Percentiles rank a stretch among this genome's conserved stretches.
Conservation (phyloP, 2,329 filamentous ascomycete species). For the Dothidotthia symphoricarpi region DNA sequence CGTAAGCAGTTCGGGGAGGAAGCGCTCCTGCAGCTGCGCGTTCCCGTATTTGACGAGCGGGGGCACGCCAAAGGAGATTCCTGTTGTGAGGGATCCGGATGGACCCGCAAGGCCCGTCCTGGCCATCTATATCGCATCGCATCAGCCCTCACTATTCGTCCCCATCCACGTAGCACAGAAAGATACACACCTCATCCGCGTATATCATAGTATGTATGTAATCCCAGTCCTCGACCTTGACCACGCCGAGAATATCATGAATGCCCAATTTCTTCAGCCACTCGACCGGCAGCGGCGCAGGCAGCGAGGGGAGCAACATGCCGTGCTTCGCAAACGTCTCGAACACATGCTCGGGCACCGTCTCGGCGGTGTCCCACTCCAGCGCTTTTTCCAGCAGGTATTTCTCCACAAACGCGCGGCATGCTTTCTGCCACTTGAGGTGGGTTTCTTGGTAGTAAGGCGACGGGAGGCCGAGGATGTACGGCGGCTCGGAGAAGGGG, state of each 20-base stretch:
- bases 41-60: constrained; percentile 69
- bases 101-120: constrained; percentile 66
- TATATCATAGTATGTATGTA: constrained; percentile 70
- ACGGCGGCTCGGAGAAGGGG: constrained; percentile 73
- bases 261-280: constrained; percentile 67
- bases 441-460: constrained; percentile 70
- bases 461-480: constrained; percentile 66
- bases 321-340: constrained; percentile 62
- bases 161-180: neutral
- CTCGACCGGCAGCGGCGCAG: constrained; percentile 65
- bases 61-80: constrained; percentile 70
- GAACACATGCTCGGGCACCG: constrained; percentile 64
- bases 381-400: constrained; percentile 61
- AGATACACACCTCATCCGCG: constrained; percentile 56
- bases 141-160: constrained; percentile 2
- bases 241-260: constrained; percentile 62
- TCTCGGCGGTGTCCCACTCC: constrained; percentile 68
- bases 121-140: constrained; percentile 55
- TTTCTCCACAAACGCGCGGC: constrained; percentile 64
- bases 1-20: constrained; percentile 68
- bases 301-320: constrained; percentile 69
- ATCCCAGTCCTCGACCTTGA: constrained; percentile 72
- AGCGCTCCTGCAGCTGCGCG: constrained; percentile 60
- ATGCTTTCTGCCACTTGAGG: constrained; percentile 64
- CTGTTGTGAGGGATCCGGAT: constrained; percentile 63